A percentile compares a stretch with the other conserved stretches of the same genome.
phyloP scores from a whole-genome alignment of 2,329 filamentous ascomycete genomes.

The Ramularia collo-cygni region DNA sequence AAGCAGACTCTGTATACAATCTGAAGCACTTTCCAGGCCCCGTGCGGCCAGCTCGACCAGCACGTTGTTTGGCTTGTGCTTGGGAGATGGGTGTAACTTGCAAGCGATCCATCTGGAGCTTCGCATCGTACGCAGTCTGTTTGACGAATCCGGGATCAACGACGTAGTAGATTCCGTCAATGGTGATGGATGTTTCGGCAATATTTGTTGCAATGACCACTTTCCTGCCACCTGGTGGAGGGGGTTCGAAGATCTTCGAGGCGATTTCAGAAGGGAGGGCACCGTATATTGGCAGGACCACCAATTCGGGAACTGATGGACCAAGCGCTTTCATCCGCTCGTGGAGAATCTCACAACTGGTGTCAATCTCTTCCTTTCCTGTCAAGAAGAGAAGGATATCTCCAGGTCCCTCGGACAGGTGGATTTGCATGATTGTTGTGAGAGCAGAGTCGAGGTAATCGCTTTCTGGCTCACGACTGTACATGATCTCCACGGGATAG shows the following conservation, averaged over 20 bases:
- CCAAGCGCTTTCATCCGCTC: conserved; percentile 90
- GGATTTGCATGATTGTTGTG: conserved; percentile 91
- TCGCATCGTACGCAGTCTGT: conserved; percentile 93
- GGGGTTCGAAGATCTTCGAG: conserved; percentile 87
- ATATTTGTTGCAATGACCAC: conserved; percentile 98
- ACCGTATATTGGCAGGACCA: conserved; percentile 94
- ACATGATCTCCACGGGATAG: conserved; percentile 96
- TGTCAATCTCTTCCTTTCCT: conserved; percentile 97
- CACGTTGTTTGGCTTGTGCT: conserved; percentile 90
- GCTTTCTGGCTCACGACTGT: conserved; percentile 89
- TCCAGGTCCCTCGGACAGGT: conserved; percentile 84
- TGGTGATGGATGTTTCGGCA: conserved; percentile 94
- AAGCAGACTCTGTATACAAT: conserved; percentile 90
- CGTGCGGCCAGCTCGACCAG: conserved; percentile 86
- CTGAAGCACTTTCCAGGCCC: conserved; percentile 95
- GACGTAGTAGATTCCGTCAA: conserved; percentile 96
- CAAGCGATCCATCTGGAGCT: conserved; percentile 94
- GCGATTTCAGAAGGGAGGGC: conserved; percentile 90
- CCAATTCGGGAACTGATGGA: conserved; percentile 79
- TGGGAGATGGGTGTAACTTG: conserved; percentile 95
- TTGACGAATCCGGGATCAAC: conserved; percentile 97
- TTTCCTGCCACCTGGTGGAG: conserved; percentile 77
- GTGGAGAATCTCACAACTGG: conserved; percentile 84
- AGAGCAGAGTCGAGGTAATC: conserved; percentile 96
- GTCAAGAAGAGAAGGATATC: conserved; percentile 94